A percentile compares a stretch with the other conserved stretches of the same genome.
Evolutionary conservation across 345 rosid genomes (phyloP).

Genomic region (Sapria himalayana): DNA sequence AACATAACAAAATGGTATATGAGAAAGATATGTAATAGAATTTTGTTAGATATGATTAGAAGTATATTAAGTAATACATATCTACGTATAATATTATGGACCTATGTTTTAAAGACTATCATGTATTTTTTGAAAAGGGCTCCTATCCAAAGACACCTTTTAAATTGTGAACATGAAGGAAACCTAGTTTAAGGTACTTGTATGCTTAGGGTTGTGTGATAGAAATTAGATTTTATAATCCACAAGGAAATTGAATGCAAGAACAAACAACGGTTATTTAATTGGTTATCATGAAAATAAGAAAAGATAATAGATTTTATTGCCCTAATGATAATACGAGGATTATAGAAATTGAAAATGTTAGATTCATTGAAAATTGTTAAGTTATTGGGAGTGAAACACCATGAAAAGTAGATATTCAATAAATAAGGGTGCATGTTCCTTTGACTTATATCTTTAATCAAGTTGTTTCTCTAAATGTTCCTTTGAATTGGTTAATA

Average conservation of each 20-base stretch:
- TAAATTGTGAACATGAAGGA: neutral
- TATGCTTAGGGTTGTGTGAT: neutral
- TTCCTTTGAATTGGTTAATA: too few species aligned
- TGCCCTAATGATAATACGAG: neutral
- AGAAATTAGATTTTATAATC: neutral
- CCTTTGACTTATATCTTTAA: too few species aligned
- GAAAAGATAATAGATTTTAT: neutral
- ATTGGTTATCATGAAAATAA: neutral
- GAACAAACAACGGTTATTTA: neutral
- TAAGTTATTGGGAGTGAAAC: too few species aligned
- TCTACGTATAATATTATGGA: neutral
- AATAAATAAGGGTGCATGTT: too few species aligned
- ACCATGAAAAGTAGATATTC: too few species aligned
- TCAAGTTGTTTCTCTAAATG: too few species aligned
- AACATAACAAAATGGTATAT: too few species aligned
- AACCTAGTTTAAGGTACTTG: neutral
- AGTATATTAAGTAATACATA: slow-evolving; percentile 1
- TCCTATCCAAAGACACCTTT: neutral
- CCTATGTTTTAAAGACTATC: neutral
- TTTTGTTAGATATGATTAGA: neutral
- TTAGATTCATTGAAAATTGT: too few species aligned
- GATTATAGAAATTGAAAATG: neutral
- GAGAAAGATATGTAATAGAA: neutral
- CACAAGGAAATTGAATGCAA: neutral
- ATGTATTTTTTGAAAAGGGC: neutral